Percentiles rank a stretch among this genome's conserved stretches.
Evolutionary conservation across 768 basidiomycete species (phyloP).

Genomic region (Daedaleopsis sinensis): DNA sequence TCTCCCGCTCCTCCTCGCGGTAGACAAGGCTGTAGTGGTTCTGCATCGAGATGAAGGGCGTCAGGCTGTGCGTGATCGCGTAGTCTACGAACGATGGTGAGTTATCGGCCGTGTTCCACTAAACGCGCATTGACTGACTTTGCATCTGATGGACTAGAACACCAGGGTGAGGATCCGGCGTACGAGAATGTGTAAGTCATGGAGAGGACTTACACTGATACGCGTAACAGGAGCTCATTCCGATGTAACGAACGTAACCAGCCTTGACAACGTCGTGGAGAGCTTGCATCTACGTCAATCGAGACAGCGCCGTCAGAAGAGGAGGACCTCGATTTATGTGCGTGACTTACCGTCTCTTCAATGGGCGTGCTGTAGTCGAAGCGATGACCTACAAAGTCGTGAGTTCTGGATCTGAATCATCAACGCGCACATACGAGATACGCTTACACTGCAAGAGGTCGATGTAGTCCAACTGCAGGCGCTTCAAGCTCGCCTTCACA

Average conservation of each 20-base stretch:
- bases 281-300: conserved; percentile 27
- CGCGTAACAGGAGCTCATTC: conserved; percentile 41
- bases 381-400: conserved; percentile 29
- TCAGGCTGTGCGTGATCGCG: conserved; percentile 42
- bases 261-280: conserved; percentile 51
- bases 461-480: conserved; percentile 54
- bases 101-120: background rate
- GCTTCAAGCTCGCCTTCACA: conserved; percentile 44
- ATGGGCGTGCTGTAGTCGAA: conserved; percentile 44
- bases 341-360: conserved; percentile 32
- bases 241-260: conserved; percentile 47
- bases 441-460: conserved; percentile 55
- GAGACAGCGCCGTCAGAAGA: background rate
- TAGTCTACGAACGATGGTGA: conserved; percentile 37
- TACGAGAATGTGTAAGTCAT: too few relatives aligned
- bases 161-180: too few relatives aligned
- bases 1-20: conserved; percentile 63
- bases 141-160: conserved; percentile 34
- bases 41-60: conserved; percentile 70
- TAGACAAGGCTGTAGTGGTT: conserved; percentile 60
- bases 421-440: background rate
- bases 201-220: conserved; percentile 1
- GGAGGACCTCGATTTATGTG: background rate
- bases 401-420: background rate
- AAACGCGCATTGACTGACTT: conserved; percentile 20